phyloP scores from a whole-genome alignment of 352 stramenopile genomes.

The Detonula confervacea region DNA sequence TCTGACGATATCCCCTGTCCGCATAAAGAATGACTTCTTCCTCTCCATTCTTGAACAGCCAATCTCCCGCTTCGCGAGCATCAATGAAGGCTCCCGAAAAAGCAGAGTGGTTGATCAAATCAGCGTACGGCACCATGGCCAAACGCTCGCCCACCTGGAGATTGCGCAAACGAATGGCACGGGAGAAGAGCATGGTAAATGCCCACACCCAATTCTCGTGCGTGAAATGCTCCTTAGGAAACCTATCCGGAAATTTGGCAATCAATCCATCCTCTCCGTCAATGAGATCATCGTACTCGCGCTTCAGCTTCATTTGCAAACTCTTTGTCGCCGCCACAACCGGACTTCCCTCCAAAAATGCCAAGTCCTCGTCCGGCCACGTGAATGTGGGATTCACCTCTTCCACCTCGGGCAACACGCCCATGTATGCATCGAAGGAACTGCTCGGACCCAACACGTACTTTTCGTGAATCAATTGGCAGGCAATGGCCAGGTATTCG shows the following conservation, averaged over 20 bases:
- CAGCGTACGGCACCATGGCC: conserved; percentile 88
- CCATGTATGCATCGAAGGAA: conserved; percentile 86
- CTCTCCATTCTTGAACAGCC: conserved; percentile 83
- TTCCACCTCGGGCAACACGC: conserved; percentile 83
- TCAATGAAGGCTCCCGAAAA: conserved; percentile 87
- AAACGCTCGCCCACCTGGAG: conserved; percentile 83
- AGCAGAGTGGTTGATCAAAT: conserved; percentile 90
- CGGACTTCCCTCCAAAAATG: conserved; percentile 84
- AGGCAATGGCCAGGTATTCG: conserved; percentile 89
- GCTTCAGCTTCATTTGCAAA: conserved; percentile 86
- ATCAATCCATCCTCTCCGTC: conserved; percentile 70
- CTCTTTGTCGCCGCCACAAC: conserved; percentile 84
- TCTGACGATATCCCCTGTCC: conserved; percentile 87
- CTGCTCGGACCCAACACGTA: conserved; percentile 76
- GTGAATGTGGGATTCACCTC: conserved; percentile 88
- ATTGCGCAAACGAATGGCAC: conserved; percentile 82
- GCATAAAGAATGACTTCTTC: conserved; percentile 89
- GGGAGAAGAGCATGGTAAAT: conserved; percentile 88
- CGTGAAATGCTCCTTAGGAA: conserved; percentile 78
- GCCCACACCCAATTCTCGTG: conserved; percentile 88
- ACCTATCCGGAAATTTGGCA: conserved; percentile 70
- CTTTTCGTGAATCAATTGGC: conserved; percentile 87
- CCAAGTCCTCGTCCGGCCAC: conserved; percentile 87
- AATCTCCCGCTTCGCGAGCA: conserved; percentile 82
- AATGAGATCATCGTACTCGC: conserved; percentile 84